Evolutionary conservation across 2,329 filamentous ascomycete genomes (phyloP).

Genomic region (Graphilbum ipis-grandicollis): DNA sequence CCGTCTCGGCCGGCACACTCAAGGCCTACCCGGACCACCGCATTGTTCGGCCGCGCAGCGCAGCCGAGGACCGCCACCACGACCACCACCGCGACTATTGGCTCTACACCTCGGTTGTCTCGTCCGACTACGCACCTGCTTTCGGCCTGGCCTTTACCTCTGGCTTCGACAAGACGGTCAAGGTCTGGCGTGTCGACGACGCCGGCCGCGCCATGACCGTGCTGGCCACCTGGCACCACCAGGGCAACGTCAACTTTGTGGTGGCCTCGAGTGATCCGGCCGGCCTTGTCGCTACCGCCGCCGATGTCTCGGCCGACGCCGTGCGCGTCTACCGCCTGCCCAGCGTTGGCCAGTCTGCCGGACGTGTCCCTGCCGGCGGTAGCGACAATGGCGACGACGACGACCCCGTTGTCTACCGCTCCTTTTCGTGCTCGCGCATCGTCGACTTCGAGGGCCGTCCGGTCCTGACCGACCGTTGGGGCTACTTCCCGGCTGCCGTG

Average conservation of each 20-base stretch:
- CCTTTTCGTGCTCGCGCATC: slow-evolving; percentile 23
- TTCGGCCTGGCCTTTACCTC: slow-evolving; percentile 36
- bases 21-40: slow-evolving; percentile 38
- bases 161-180: slow-evolving; percentile 44
- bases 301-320: slow-evolving; percentile 34
- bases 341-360: too few relatives aligned
- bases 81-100: slow-evolving; percentile 28
- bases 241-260: slow-evolving; percentile 46
- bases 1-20: slow-evolving; percentile 23
- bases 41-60: slow-evolving; percentile 22
- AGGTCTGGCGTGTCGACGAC: slow-evolving; percentile 32
- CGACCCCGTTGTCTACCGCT: slow-evolving; percentile 18
- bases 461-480: slow-evolving; percentile 30
- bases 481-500: slow-evolving; percentile 45
- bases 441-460: slow-evolving; percentile 14
- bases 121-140: slow-evolving; percentile 34
- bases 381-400: too few relatives aligned
- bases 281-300: slow-evolving; percentile 39
- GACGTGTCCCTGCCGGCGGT: too few relatives aligned
- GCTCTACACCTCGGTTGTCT: slow-evolving; percentile 47
- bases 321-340: slow-evolving; percentile 38
- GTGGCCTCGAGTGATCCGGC: slow-evolving; percentile 28
- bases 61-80: background rate
- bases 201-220: slow-evolving; percentile 23
- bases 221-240: slow-evolving; percentile 35